Evolutionary conservation across 2,329 filamentous ascomycete species (phyloP), one percentile per base, ranked within the genome.

Genomic region (Anisogramma anomala): DNA sequence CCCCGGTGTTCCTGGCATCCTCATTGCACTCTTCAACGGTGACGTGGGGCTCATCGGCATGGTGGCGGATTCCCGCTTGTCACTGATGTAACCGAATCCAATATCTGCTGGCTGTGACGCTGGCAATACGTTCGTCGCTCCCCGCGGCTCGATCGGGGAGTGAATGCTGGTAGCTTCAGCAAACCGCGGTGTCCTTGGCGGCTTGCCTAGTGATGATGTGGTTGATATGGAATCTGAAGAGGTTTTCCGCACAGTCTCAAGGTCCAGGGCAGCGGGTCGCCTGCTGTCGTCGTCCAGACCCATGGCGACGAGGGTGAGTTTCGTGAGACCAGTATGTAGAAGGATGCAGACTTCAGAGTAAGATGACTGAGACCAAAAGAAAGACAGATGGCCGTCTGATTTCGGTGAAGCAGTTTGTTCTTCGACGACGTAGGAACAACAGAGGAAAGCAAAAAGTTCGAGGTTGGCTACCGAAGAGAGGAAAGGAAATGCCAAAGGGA

Each of bases 21-120:
- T 94, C 70, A 95, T 72, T 40, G 87, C 88, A 61, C 86, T 94
- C 71, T 91, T 94, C 53, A 94, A 73, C 6, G 85, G 85, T 15
- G 84, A 82, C 53, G 72, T 80, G 39, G 85, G 84, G 27, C 79
- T 75, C 68, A 74, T 74, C 45, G 72, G 79, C 57, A 74, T 69
- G 49, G 69, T 69, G 55, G 79, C 71, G 46, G 71, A 64, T 52
- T 79, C 67, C 58, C 67, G 64, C 64, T 67, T 59, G 52, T 71
- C 71, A 53, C 76, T 71, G 57, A 95, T 83, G 65, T 94, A 95
- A 59, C 88, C 87, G 61, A 96, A 95, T 50, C 88, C 88, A 50
- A 94, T 76, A 64, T 94, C 87, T 45, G 80, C 84, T 23, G 88
- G 83, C 57, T 86, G 81, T 40, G 79, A 66, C 58, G 82, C 74